A percentile compares a stretch with the other conserved stretches of the same genome.
Evolutionary conservation across 1,284 basidiomycete species (phyloP).

Genomic region (Phellinidium pouzarii): DNA sequence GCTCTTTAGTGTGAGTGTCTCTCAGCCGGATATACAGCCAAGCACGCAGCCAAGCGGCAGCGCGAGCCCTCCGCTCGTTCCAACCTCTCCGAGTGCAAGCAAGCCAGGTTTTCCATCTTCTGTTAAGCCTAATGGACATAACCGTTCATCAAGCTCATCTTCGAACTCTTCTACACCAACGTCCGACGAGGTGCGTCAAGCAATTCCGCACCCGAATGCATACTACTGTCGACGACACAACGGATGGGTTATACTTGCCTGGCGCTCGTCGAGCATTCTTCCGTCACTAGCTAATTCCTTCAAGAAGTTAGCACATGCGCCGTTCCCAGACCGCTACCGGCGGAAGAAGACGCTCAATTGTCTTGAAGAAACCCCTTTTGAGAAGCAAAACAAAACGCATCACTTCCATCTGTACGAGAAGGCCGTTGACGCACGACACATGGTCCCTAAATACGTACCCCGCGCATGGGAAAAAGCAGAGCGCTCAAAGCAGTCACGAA

Average conservation of each 20-base stretch:
- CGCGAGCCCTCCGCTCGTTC: conserved; percentile 22
- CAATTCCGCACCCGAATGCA: conserved; percentile 71
- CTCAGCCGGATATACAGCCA: conserved; percentile 29
- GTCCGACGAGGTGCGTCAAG: conserved; percentile 52
- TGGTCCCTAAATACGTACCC: conserved; percentile 54
- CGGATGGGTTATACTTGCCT: conserved; percentile 68
- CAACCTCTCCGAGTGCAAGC: conserved; percentile 6
- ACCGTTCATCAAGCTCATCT: conserved; percentile 21
- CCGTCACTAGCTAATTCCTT: conserved; percentile 57
- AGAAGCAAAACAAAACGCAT: conserved; percentile 57
- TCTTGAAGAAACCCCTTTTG: conserved; percentile 39
- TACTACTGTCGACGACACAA: conserved; percentile 76
- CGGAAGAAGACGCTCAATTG: conserved; percentile 48
- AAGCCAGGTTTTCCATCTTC: conserved; percentile 20
- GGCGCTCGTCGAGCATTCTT: conserved; percentile 52
- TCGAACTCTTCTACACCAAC: conserved; percentile 36
- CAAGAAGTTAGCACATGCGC: conserved; percentile 33
- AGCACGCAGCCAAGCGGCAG: conserved; percentile 19
- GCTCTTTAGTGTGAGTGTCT: conserved; percentile 54
- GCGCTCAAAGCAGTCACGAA: conserved; percentile 41
- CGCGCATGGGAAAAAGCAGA: conserved; percentile 50
- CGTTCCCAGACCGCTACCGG: conserved; percentile 45
- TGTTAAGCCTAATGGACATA: conserved; percentile 23
- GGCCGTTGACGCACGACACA: conserved; percentile 56
- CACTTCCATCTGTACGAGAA: conserved; percentile 70